Evolutionary conservation across 768 basidiomycete species (phyloP).

Genomic region (Dacryopinax spathularia): DNA sequence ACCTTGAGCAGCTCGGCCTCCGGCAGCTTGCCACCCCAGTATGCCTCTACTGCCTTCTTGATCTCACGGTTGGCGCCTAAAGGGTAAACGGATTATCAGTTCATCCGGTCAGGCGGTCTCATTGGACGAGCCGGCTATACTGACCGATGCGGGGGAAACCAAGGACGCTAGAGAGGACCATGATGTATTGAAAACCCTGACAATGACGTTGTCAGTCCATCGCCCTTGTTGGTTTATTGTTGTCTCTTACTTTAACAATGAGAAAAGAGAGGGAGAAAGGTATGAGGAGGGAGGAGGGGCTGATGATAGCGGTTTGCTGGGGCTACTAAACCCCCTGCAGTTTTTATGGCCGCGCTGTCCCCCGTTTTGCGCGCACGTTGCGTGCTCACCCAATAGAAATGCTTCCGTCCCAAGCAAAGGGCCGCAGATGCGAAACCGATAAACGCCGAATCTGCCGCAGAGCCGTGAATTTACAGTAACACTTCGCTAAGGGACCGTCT

Average conservation of each 20-base stretch:
- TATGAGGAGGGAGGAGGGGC: conserved; percentile 6
- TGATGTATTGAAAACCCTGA: conserved; percentile 22
- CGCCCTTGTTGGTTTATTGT: conserved; percentile 3
- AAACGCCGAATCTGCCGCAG: conserved; percentile 3
- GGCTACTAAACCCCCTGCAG: background rate
- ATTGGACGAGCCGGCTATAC: conserved; percentile 12
- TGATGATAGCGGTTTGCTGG: conserved; percentile 1
- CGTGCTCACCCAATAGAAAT: conserved; percentile 2
- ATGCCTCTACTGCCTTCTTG: conserved; percentile 95
- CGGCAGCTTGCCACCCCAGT: conserved; percentile 88
- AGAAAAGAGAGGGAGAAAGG: conserved; percentile 13
- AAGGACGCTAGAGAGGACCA: conserved; percentile 75
- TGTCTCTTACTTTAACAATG: conserved; percentile 8
- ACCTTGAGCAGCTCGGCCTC: conserved; percentile 78
- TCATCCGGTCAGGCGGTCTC: background rate
- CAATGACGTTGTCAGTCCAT: conserved; percentile 8
- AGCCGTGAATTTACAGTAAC: background rate
- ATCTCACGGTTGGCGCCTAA: conserved; percentile 85
- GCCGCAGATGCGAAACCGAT: background rate
- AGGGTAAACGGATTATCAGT: conserved; percentile 5
- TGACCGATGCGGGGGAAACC: conserved; percentile 86
- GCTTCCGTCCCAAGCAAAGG: conserved; percentile 5
- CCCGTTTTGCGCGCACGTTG: background rate
- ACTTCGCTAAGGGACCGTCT: too few species aligned
- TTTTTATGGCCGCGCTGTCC: background rate